These are phyloP conservation scores for Graphium sp. DNA, from an alignment of 2,329 filamentous ascomycete species.

Conservation along the genomic window DNA sequence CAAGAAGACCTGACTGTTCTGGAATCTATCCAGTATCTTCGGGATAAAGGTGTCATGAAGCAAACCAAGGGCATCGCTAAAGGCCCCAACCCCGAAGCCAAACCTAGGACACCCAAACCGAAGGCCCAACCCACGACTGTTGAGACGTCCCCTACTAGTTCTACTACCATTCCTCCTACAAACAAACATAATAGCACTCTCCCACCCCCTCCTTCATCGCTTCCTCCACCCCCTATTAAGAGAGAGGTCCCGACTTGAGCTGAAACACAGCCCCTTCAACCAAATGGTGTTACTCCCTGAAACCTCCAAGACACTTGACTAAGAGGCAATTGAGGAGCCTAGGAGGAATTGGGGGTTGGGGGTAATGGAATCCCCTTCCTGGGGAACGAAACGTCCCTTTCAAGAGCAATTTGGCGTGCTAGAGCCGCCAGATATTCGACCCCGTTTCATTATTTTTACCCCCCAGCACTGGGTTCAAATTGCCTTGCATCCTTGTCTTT, in stretches of 20 bases:
- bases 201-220: conserved; percentile 19
- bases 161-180: conserved; percentile 10
- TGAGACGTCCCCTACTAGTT: background rate
- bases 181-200: no score
- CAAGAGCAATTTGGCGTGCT: no score
- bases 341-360: no score
- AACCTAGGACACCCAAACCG: conserved; percentile 1
- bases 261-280: conserved; percentile 12
- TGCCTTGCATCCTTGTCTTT: no score
- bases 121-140: conserved; percentile 8
- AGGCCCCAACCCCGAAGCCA: background rate
- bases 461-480: no score
- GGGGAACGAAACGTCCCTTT: no score
- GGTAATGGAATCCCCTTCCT: no score
- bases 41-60: conserved; percentile 37
- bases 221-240: conserved; percentile 18
- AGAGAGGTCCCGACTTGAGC: conserved; percentile 13
- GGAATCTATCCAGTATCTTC: conserved; percentile 48
- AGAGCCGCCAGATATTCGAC: no score
- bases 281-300: conserved; percentile 18
- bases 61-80: conserved; percentile 8
- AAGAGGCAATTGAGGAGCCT: no score
- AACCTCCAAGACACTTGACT: conserved; percentile 12
- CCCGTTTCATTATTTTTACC: no score
- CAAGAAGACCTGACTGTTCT: conserved; percentile 51